Evolutionary conservation across 352 stramenopile genomes (phyloP).

Genomic region (Phytophthora melonis): DNA sequence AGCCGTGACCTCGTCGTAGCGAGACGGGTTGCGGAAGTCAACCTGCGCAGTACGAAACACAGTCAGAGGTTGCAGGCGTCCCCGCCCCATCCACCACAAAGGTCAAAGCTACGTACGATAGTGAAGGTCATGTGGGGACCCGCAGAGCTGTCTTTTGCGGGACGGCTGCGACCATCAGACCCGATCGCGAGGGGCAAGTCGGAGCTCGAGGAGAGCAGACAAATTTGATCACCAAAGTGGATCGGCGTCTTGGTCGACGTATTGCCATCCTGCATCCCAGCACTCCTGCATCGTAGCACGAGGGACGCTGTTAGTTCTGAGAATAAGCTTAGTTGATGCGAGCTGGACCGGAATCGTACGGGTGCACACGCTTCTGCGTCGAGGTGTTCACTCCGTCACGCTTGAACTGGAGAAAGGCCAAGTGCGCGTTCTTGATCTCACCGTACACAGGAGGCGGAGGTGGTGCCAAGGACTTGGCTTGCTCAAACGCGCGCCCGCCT

Average conservation of each 20-base stretch:
- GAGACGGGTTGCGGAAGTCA: constrained; percentile 65
- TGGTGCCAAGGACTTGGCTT: constrained; percentile 23
- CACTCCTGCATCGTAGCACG: constrained; percentile 20
- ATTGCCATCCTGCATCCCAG: constrained; percentile 54
- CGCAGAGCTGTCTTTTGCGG: constrained; percentile 20
- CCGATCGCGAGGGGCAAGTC: constrained; percentile 62
- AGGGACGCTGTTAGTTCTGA: neutral
- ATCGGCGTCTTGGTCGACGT: constrained; percentile 55
- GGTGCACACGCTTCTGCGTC: constrained; percentile 29
- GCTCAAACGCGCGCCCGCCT: constrained; percentile 37
- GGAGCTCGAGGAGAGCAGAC: constrained; percentile 55
- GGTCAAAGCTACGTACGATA: constrained; percentile 39
- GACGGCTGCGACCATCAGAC: constrained; percentile 47
- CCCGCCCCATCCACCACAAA: neutral
- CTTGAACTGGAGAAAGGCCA: constrained; percentile 72
- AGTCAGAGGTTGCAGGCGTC: neutral
- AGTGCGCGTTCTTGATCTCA: constrained; percentile 60
- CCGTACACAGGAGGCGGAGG: constrained; percentile 23
- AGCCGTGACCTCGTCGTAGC: constrained; percentile 47
- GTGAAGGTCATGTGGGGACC: constrained; percentile 76
- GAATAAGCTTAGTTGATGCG: neutral
- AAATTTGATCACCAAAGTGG: constrained; percentile 71
- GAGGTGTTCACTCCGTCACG: constrained; percentile 15
- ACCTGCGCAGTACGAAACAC: constrained; percentile 24
- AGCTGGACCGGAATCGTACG: constrained; percentile 16